These are phyloP conservation scores for Saccharomyces hybrid DNA, from an alignment of 1,139 yeast genomes.

Conservation along the genomic window DNA sequence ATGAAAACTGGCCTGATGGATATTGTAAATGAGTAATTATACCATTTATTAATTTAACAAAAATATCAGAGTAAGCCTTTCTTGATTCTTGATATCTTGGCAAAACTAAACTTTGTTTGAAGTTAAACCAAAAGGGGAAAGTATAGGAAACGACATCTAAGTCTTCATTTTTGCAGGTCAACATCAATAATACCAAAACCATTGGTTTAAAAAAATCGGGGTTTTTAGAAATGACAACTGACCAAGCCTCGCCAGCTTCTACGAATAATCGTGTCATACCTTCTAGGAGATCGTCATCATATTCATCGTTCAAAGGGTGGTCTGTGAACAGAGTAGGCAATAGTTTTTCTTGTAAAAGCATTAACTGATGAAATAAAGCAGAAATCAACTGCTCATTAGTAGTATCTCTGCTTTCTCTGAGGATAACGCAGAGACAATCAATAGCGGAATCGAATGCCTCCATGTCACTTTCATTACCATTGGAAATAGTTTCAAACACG, in stretches of 20 bases:
- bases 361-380: constrained; percentile 59
- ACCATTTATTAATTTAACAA: constrained; percentile 54
- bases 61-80: constrained; percentile 49
- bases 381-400: constrained; percentile 53
- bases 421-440: constrained; percentile 73
- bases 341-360: constrained; percentile 39
- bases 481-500: constrained; percentile 57
- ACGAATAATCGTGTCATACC: constrained; percentile 72
- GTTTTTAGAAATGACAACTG: constrained; percentile 66
- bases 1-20: constrained; percentile 44
- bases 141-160: constrained; percentile 85
- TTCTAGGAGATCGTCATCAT: constrained; percentile 49
- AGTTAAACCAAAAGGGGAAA: constrained; percentile 82
- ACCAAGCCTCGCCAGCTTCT: constrained; percentile 96
- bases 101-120: constrained; percentile 62
- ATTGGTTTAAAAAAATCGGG: constrained; percentile 66
- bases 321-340: constrained; percentile 16
- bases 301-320: constrained; percentile 12
- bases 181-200: constrained; percentile 56
- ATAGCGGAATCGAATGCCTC: constrained; percentile 78
- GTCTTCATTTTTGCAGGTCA: constrained; percentile 41
- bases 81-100: constrained; percentile 58
- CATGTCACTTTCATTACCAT: constrained; percentile 34
- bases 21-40: constrained; percentile 69
- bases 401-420: constrained; percentile 75